Evolutionary conservation across 345 rosid genomes (phyloP), one percentile per base, ranked within the genome.

Genomic region (Salix brachista): DNA sequence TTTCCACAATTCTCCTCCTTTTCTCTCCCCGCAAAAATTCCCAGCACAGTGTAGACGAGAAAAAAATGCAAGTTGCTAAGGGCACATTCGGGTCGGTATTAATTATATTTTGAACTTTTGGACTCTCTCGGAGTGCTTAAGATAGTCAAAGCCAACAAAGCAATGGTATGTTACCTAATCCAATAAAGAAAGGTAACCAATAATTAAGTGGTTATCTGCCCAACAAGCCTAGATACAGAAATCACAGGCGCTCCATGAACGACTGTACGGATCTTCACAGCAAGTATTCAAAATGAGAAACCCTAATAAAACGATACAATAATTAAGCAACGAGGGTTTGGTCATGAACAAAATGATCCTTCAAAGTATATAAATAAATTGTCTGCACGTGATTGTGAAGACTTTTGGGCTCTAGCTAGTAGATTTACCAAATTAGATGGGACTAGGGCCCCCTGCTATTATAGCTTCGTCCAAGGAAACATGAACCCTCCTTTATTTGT

Each of bases 371-470:
- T 36, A 19, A 19, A 46, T 41, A 41, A 10, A 41, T 41, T 18
- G 34, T 18, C 56, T 17, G 65, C 32, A 67, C 73, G 80, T 65
- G 76, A 58, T 9, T 58, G 19, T 17, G 26, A 56, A 58, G 68
- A 73, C 77, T 68, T 78, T 60, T 42, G 42, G 61, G 39, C 10
- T 52, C 58, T 52, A 52, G 67, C 44, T 21, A 52, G 30, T 52
- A 65, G 28, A 72, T 19, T 71, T 52, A 16, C 58, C 6, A 5
- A 2, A 8, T 56, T 14, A 41, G 54, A 42, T 61, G 78, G 74
- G 74, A 9, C 50, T 74, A 73, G 77, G 81, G 7, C 81, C 81
- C 78, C 9, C 74, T 17, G 16, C 74, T 17, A 16, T 2, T 23
- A 8, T 39, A 37, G 41, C 28, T 64, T 5, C 30, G 17, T 42